Evolutionary conservation across 2,329 filamentous ascomycete species (phyloP).

Genomic region (Saccharata proteae): DNA sequence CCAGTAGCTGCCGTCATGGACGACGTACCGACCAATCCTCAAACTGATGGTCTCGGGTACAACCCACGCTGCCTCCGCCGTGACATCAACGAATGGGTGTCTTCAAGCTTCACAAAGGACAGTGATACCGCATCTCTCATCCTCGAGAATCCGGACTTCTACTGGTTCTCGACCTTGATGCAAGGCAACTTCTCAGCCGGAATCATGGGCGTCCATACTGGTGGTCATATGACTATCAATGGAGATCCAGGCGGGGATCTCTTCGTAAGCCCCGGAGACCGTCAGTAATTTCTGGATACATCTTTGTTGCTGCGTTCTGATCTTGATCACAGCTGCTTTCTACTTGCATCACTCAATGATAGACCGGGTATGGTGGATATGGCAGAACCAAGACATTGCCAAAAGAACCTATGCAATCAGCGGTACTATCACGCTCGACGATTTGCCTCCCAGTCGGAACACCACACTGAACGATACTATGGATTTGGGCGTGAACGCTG

Average conservation of each 20-base stretch:
- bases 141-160: conserved; percentile 15
- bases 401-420: conserved; percentile 27
- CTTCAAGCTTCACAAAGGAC: conserved; percentile 15
- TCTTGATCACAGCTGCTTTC: conserved; percentile 22
- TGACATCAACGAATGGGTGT: conserved; percentile 21
- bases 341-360: conserved; percentile 38
- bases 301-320: conserved; percentile 1
- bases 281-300: conserved; percentile 14
- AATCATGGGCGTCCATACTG: conserved; percentile 33
- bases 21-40: conserved; percentile 18
- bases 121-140: conserved; percentile 15
- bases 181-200: conserved; percentile 25
- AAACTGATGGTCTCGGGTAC: conserved; percentile 18
- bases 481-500: conserved; percentile 26
- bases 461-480: conserved; percentile 34
- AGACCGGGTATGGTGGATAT: conserved; percentile 38
- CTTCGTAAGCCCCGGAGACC: conserved; percentile 34
- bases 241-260: conserved; percentile 36
- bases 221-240: conserved; percentile 35
- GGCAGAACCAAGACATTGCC: conserved; percentile 34
- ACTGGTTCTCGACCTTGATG: conserved; percentile 25
- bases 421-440: conserved; percentile 34
- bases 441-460: conserved; percentile 30
- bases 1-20: conserved; percentile 31
- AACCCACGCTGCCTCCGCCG: conserved; percentile 28